Percentiles rank a stretch among this genome's conserved stretches.
phyloP scores from a whole-genome alignment of 306 rosid genomes.

The Datisca glomerata region DNA sequence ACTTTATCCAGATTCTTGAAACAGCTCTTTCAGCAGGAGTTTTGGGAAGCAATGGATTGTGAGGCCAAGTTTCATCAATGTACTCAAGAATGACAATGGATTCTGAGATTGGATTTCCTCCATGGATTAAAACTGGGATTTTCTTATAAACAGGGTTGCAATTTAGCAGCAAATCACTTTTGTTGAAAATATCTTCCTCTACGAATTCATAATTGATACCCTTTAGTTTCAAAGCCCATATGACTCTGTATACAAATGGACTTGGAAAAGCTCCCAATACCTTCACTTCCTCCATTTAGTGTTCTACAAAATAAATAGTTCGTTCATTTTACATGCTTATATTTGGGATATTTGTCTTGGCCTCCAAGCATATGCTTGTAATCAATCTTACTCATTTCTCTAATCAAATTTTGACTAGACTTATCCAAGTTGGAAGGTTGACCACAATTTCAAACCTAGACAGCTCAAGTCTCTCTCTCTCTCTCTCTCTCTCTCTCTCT shows the following conservation, averaged over 20 bases:
- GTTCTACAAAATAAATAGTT: too few species aligned
- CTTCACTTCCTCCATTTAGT: constrained; percentile 46
- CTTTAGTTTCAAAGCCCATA: constrained; percentile 40
- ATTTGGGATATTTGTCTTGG: too few species aligned
- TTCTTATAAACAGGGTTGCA: constrained; percentile 39
- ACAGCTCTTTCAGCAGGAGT: constrained; percentile 20
- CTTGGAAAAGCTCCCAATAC: constrained; percentile 37
- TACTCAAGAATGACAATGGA: constrained; percentile 35
- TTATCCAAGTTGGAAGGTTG: too few species aligned
- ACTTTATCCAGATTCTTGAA: constrained; percentile 26
- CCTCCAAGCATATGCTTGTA: too few species aligned
- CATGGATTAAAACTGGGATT: constrained; percentile 40
- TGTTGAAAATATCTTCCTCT: constrained; percentile 37
- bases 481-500: too few species aligned
- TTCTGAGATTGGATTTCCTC: constrained; percentile 27
- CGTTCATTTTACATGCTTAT: too few species aligned
- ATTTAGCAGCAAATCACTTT: constrained; percentile 22
- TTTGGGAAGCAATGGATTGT: constrained; percentile 17
- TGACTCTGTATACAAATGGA: constrained; percentile 25
- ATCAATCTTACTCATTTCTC: too few species aligned
- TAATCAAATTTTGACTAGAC: too few species aligned
- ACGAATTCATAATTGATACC: constrained; percentile 28
- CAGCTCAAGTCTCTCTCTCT: too few species aligned
- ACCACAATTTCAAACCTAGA: too few species aligned
- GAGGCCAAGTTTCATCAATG: constrained; percentile 30